Evolutionary conservation across 345 rosid species (phyloP).

Genomic region (thale cress (Arabidopsis thaliana)): TAIR10.1 NC_003074.8:18351001-18351500

Average conservation of each 20-base stretch:
- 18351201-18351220: slow-evolving; percentile 92
- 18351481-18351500: slow-evolving; percentile 59
- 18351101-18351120: slow-evolving; percentile 67
- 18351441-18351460: slow-evolving; percentile 90
- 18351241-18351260: slow-evolving; percentile 75
- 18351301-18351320: slow-evolving; percentile 60
- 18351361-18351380: slow-evolving; percentile 83
- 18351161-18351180: slow-evolving; percentile 67
- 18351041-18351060: slow-evolving; percentile 82
- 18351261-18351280: slow-evolving; percentile 74
- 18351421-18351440: slow-evolving; percentile 80
- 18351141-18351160: slow-evolving; percentile 79
- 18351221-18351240: slow-evolving; percentile 94
- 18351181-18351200: slow-evolving; percentile 79
- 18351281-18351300: slow-evolving; percentile 72
- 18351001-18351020: slow-evolving; percentile 80
- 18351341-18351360: slow-evolving; percentile 91
- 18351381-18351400: slow-evolving; percentile 57
- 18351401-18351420: slow-evolving; percentile 74
- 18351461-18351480: slow-evolving; percentile 66
- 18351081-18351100: slow-evolving; percentile 82
- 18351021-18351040: slow-evolving; percentile 92
- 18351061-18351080: slow-evolving; percentile 77
- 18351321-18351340: slow-evolving; percentile 97
- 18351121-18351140: slow-evolving; percentile 63